phyloP scores from a whole-genome alignment of 140 eudicot species.

The Senecio squalidus region DNA sequence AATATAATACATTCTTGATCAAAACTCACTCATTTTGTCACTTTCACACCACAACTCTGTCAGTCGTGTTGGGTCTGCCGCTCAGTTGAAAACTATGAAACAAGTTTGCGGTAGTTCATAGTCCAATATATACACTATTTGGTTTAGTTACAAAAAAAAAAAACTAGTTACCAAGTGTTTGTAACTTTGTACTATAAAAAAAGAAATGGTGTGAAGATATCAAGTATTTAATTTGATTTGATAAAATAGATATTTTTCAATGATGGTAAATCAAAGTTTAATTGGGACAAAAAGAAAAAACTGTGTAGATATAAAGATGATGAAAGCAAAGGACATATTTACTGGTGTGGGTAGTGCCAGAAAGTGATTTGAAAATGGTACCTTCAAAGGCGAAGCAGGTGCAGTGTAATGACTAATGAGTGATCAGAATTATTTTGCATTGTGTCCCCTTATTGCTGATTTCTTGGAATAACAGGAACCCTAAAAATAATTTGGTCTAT shows the following conservation, averaged over 20 bases:
- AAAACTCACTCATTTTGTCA: too few relatives aligned
- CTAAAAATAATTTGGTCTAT: too few relatives aligned
- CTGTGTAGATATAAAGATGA: conserved; percentile 4
- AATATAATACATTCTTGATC: too few relatives aligned
- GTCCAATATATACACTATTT: too few relatives aligned
- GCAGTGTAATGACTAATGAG: not conserved
- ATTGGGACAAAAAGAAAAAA: not conserved
- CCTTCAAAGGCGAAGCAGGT: conserved; percentile 2
- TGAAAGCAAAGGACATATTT: conserved; percentile 17
- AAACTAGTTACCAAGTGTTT: too few relatives aligned
- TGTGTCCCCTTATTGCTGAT: conserved; percentile 11
- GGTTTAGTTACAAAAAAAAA: too few relatives aligned
- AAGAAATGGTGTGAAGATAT: too few relatives aligned
- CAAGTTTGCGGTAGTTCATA: too few relatives aligned
- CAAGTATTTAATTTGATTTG: not conserved
- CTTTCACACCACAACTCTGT: too few relatives aligned
- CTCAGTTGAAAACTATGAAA: too few relatives aligned
- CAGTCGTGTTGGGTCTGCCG: too few relatives aligned
- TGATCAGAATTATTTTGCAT: not conserved
- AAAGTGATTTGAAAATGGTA: conserved; percentile 11
- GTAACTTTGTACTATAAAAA: too few relatives aligned
- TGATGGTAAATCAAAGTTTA: not conserved
- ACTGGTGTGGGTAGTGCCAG: conserved; percentile 12
- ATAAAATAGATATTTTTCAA: not conserved
- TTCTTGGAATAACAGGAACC: conserved; percentile 1